These are phyloP conservation scores for Pseudopyrenochaeta lycopersici DNA, from an alignment of 2,329 filamentous ascomycete genomes.

Conservation along the genomic window DNA sequence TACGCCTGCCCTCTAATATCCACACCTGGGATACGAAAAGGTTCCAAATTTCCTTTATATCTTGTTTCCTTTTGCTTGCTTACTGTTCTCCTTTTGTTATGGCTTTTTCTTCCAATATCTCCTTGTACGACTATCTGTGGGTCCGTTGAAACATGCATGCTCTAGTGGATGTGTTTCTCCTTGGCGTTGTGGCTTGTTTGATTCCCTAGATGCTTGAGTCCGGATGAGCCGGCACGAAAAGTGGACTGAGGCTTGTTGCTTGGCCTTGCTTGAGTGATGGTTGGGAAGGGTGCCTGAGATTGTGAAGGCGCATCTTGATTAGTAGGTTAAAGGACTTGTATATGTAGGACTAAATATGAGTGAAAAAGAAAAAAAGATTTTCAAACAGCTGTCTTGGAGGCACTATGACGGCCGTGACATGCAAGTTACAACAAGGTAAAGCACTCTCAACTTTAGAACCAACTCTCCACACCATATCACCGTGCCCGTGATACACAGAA, in stretches of 20 bases:
- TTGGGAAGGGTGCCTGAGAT: too few species aligned
- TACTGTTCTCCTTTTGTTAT: background rate
- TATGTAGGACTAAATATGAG: background rate
- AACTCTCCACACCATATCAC: too few species aligned
- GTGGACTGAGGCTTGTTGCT: background rate
- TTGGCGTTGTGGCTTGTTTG: slow-evolving; percentile 19
- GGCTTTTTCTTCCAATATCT: background rate
- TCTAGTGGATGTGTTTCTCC: slow-evolving; percentile 1
- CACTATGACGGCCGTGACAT: too few species aligned
- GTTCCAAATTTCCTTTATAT: background rate
- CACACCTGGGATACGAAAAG: background rate
- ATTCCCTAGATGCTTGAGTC: background rate
- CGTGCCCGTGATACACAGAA: background rate
- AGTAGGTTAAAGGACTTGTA: background rate
- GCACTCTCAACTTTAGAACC: too few species aligned
- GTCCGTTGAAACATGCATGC: background rate
- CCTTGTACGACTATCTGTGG: slow-evolving; percentile 15
- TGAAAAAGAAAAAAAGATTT: background rate
- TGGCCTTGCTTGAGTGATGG: background rate
- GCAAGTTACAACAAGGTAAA: too few species aligned
- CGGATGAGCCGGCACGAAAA: background rate
- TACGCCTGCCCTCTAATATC: background rate
- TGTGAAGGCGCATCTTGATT: too few species aligned
- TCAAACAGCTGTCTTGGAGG: too few species aligned
- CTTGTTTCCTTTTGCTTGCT: background rate